Evolutionary conservation across 2,329 filamentous ascomycete species (phyloP).

Genomic region (Tympanopsis confertula): DNA sequence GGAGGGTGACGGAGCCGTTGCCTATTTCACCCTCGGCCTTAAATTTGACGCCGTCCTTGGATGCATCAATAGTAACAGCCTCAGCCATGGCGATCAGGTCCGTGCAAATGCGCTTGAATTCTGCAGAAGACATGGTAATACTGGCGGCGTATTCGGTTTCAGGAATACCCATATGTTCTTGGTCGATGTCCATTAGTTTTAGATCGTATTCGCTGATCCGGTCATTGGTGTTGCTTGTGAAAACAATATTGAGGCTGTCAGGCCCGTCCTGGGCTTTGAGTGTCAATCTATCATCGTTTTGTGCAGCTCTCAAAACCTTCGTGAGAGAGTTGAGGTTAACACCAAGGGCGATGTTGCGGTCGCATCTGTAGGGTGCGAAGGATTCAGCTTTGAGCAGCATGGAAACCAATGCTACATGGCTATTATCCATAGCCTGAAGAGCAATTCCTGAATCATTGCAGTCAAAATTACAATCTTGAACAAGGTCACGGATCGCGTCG

Average conservation of each 20-base stretch:
- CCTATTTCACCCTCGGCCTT: conserved; percentile 88
- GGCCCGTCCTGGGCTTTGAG: conserved; percentile 95
- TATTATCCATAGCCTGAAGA: conserved; percentile 99
- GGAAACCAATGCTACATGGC: conserved; percentile 93
- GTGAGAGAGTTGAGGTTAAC: conserved; percentile 94
- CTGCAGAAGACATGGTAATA: conserved; percentile 73
- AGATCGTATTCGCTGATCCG: conserved; percentile 97
- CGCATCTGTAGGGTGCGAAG: conserved; percentile 92
- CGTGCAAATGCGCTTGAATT: conserved; percentile 91
- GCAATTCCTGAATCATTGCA: conserved; percentile 99
- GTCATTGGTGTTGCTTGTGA: conserved; percentile 81
- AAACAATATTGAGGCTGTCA: conserved; percentile 88
- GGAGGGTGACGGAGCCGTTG: conserved; percentile 82
- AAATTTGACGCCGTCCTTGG: conserved; percentile 96
- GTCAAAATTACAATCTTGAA: conserved; percentile 99
- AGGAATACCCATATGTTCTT: conserved; percentile 96
- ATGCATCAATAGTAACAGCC: conserved; percentile 90
- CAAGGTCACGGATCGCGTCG: conserved; percentile 97
- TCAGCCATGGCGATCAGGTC: conserved; percentile 88
- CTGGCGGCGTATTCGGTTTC: conserved; percentile 94
- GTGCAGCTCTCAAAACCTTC: conserved; percentile 89
- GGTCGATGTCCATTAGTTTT: conserved; percentile 99
- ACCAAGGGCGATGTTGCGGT: conserved; percentile 95
- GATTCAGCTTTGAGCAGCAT: conserved; percentile 96
- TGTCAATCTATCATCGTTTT: conserved; percentile 87